Conservation (phyloP, 1,284 basidiomycete species). For the Trichosporon coremiiforme region DNA sequence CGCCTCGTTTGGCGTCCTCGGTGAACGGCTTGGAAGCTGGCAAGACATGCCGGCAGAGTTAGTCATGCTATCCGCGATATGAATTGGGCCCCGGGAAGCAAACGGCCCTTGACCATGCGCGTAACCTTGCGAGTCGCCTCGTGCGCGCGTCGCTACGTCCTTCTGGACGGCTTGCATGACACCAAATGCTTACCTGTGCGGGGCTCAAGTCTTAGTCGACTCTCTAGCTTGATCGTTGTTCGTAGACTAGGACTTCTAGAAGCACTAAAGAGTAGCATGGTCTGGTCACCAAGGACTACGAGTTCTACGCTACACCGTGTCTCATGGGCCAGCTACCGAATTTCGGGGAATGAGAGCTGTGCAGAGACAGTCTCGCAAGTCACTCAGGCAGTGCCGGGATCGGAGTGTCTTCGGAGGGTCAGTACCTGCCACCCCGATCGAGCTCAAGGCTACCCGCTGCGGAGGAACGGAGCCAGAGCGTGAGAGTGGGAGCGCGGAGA, state of each 20-base stretch:
- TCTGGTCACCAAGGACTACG: no score
- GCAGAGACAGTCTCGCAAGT: neutral
- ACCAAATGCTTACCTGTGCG: no score
- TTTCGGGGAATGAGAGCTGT: neutral
- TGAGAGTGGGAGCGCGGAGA: neutral
- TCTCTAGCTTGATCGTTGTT: no score
- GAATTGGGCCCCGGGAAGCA: conserved; percentile 1
- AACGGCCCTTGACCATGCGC: neutral
- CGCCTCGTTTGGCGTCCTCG: neutral
- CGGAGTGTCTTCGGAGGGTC: neutral
- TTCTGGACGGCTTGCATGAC: no score
- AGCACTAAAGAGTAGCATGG: no score
- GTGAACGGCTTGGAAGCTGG: neutral
- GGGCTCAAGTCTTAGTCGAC: no score
- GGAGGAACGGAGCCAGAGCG: neutral
- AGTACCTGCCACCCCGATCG: neutral
- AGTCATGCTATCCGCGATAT: neutral
- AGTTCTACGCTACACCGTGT: no score
- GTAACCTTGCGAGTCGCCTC: no score
- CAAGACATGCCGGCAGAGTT: neutral
- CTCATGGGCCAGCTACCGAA: no score
- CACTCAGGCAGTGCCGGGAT: neutral
- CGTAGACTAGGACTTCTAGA: no score
- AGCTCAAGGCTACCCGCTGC: neutral
- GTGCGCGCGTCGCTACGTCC: no score